These are phyloP conservation scores for Salvia rosmarinus DNA, from an alignment of 257 asterid species.

Conservation along the genomic window DNA sequence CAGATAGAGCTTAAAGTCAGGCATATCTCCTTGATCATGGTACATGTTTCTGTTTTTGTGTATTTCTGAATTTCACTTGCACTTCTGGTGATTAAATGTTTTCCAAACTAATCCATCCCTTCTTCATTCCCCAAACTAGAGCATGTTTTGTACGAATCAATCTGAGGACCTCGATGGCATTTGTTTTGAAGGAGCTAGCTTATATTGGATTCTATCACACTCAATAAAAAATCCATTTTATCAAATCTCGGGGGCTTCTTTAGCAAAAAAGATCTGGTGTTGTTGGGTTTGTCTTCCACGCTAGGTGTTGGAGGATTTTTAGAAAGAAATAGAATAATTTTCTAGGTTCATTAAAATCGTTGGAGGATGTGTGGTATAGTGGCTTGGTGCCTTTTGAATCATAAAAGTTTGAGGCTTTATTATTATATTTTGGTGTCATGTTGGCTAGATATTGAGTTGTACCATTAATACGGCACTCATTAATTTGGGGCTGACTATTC, in stretches of 20 bases:
- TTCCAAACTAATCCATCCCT: background rate
- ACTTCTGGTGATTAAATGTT: conserved; percentile 8
- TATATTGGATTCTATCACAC: background rate
- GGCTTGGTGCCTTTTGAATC: background rate
- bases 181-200: background rate
- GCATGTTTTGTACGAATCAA: background rate
- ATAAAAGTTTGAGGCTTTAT: background rate
- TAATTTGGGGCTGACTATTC: background rate
- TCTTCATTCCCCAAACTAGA: background rate
- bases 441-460: background rate
- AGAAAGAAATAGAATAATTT: background rate
- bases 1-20: background rate
- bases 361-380: background rate
- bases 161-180: background rate
- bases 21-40: conserved; percentile 10
- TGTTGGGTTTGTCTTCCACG: background rate
- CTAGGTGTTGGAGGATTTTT: background rate
- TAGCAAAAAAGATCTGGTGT: background rate
- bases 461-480: background rate
- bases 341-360: background rate
- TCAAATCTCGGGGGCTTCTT: background rate
- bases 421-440: background rate
- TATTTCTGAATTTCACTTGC: conserved; percentile 2
- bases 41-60: background rate
- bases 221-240: background rate